A percentile compares a stretch with the other conserved stretches of the same genome.
phyloP scores from a whole-genome alignment of 768 basidiomycete species.

The Pisolithus orientalis region DNA sequence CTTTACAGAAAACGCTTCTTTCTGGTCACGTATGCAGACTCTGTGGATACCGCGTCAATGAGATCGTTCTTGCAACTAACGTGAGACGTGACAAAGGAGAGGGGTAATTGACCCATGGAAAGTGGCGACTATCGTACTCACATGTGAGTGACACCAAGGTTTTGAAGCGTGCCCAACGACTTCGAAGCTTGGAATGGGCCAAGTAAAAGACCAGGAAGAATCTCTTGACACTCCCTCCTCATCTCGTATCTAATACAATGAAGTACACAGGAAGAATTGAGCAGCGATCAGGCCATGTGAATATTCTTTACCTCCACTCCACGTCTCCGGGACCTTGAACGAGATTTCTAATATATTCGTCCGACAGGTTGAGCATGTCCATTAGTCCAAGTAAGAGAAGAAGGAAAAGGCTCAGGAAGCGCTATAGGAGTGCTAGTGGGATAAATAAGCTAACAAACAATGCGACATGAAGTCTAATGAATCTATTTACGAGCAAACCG shows the following conservation, averaged over 20 bases:
- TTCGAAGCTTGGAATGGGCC: conserved; percentile 90
- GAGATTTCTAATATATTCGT: conserved; percentile 46
- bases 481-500: too few relatives aligned
- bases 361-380: conserved; percentile 20
- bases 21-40: conserved; percentile 82
- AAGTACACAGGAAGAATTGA: conserved; percentile 2
- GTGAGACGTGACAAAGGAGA: too few relatives aligned
- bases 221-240: conserved; percentile 92
- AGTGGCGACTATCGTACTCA: conserved; percentile 23
- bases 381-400: conserved; percentile 6
- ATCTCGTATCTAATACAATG: conserved; percentile 70
- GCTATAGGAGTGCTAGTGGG: neutral
- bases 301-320: conserved; percentile 64
- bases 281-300: conserved; percentile 2
- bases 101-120: too few relatives aligned
- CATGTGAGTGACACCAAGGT: conserved; percentile 80
- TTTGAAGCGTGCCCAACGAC: conserved; percentile 59
- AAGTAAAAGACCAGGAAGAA: conserved; percentile 72
- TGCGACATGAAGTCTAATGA: too few relatives aligned
- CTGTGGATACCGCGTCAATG: conserved; percentile 31
- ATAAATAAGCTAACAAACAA: neutral
- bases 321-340: conserved; percentile 78
- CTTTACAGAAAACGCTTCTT: conserved; percentile 84
- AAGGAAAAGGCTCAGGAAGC: neutral
- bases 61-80: too few relatives aligned